Base-by-base conservation (phyloP, 345 rosid species). In the Hevea brasiliensis region DNA sequence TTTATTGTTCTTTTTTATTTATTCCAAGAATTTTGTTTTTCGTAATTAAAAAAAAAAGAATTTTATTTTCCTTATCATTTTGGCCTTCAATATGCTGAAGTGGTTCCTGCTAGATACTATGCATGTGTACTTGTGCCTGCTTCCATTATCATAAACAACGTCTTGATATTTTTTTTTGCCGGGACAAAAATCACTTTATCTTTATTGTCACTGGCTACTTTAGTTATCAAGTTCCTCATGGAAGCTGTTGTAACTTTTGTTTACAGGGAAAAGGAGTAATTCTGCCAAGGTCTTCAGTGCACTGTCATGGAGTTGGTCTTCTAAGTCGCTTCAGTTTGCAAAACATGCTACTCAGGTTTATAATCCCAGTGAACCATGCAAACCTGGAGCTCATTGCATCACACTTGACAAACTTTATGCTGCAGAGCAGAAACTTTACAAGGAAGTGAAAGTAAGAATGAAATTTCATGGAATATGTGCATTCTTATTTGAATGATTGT, bases 261-360 rank as follows among this genome's bases (percentile, higher is more conserved):
- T 60, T 71, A 44, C 88, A 94, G 98, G 92, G 77, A 90, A 88
- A 81, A 83, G 87, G 79, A 92, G 92, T 81, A 83, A 75, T 72
- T 94, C 98, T 41, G 87, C 95, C 4, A 92, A 88, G 85, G 98
- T 94, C 53, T 89, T 94, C 78, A 92, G 92, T 84, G 91, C 95
- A 37, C 80, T 94, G 77, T 85, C 97, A 41, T 87, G 97, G 97
- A 92, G 84, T 71, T 88, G 98, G 98, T 89, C 98, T 73, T 92
- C 93, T 42, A 92, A 83, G 87, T 79, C 86, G 26, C 88, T 89
- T 79, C 97, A 89, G 67, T 45, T 63, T 70, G 61, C 83, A 37
- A 82, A 77, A 79, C 90, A 83, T 72, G 80, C 84, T 73, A 15
- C 76, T 47, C 79, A 75, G 50, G 67, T 51, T 66, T 63, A 62